These are phyloP conservation scores for Phyllosticta capitalensis DNA, from an alignment of 2,329 filamentous ascomycete genomes.

Conservation along the genomic window DNA sequence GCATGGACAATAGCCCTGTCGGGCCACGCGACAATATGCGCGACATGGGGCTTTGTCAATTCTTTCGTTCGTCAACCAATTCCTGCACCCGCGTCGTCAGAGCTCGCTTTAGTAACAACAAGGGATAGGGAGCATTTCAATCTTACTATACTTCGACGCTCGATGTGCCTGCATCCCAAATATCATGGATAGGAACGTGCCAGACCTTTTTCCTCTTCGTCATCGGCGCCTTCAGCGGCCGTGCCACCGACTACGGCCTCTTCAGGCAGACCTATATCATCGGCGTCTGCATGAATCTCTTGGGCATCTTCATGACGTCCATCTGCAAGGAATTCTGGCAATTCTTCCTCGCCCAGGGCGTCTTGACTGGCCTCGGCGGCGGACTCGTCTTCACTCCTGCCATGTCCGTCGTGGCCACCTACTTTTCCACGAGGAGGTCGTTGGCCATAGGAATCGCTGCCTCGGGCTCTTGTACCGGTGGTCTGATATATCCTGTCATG, in stretches of 20 bases:
- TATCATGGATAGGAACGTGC: slow-evolving; percentile 44
- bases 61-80: slow-evolving; percentile 18
- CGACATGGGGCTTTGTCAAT: slow-evolving; percentile 29
- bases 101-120: neutral
- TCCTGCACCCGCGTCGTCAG: neutral
- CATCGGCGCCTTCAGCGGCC: slow-evolving; percentile 42
- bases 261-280: slow-evolving; percentile 36
- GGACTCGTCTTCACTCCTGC: slow-evolving; percentile 27
- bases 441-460: slow-evolving; percentile 52
- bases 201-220: slow-evolving; percentile 44
- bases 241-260: slow-evolving; percentile 43
- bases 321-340: slow-evolving; percentile 42
- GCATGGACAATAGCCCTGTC: slow-evolving; percentile 29
- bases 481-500: slow-evolving; percentile 53
- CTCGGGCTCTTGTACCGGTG: slow-evolving; percentile 52
- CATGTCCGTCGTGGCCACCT: slow-evolving; percentile 35
- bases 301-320: slow-evolving; percentile 44
- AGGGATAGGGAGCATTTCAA: slow-evolving; percentile 22
- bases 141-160: slow-evolving; percentile 24
- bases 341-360: slow-evolving; percentile 26
- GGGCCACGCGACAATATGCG: slow-evolving; percentile 28
- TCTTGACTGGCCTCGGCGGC: slow-evolving; percentile 25
- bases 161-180: slow-evolving; percentile 29
- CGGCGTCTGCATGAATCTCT: slow-evolving; percentile 35
- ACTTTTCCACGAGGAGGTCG: slow-evolving; percentile 50